Evolutionary conservation across 2,329 filamentous ascomycete genomes (phyloP), one percentile per base, ranked within the genome.

Genomic region (Aspergillus fructus): DNA sequence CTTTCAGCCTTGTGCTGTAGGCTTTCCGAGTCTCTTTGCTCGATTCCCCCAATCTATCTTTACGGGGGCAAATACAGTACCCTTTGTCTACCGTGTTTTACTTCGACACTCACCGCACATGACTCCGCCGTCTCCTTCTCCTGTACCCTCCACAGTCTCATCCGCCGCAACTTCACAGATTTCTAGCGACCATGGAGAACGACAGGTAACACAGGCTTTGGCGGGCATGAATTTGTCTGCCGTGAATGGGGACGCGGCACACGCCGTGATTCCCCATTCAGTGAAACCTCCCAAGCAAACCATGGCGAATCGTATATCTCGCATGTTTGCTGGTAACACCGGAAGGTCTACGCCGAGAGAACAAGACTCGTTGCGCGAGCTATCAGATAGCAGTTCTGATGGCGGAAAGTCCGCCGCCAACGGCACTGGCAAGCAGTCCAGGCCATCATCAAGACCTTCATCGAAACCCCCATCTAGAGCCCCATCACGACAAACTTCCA

Each of bases 291-390:
- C 68, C 34, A 78, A 69, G 65, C 65, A 74, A 19, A 78, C 74
- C 24, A 79, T 79, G 76, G 71, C 76, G 49, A 66, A 72, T 61
- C 76, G 76, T 49, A 65, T 79, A 47, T 76, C 77, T 17, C 77
- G 77, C 59, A 79, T 79, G 75, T 79, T 79, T 62, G 73, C 74
- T 23, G 69, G 74, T 53, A 69, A 73, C 54, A 68, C 72, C n/a
- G 74, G 74, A 13, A 76, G 73, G 60, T 63, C 66, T 17, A 64
- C 68, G 5, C 62, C 67, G 6, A 73, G 67, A 53, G 70, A 75
- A 24, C 58, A 69, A 34, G 68, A 74, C 27, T 56, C 64, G 17
- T 66, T 64, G 54, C 71, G 70, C 46, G 71, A 77, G 41, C 64
- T 70, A 40, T 74, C 73, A 40, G 74, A 76, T 40, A 75, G 71